Evolutionary conservation across 2,329 filamentous ascomycete species (phyloP).

Genomic region (Hypoxylon sp.): DNA sequence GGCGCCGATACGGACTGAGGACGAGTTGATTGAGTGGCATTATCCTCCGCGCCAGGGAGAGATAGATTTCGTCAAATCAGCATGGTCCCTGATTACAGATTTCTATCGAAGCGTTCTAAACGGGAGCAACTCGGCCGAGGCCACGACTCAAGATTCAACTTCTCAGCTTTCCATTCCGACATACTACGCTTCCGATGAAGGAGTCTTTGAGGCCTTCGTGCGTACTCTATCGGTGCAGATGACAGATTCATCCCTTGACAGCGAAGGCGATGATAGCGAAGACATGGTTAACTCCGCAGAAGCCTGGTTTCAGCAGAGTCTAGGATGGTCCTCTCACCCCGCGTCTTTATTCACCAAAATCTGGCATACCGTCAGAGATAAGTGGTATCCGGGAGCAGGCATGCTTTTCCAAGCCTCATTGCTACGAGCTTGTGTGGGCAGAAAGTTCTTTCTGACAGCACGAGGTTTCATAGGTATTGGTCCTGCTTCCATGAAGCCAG

Average conservation of each 20-base stretch:
- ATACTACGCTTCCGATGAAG: not conserved
- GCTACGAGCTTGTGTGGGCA: slow-evolving; percentile 3
- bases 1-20: not conserved
- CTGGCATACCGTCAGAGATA: slow-evolving; percentile 12
- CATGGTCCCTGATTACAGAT: slow-evolving; percentile 1
- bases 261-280: not conserved
- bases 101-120: not conserved
- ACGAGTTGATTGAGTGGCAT: slow-evolving; percentile 18
- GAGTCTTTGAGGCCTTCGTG: slow-evolving; percentile 8
- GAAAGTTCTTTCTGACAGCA: slow-evolving; percentile 13
- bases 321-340: slow-evolving; percentile 10
- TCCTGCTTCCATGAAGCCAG: slow-evolving; percentile 11
- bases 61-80: slow-evolving; percentile 14
- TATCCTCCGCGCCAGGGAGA: slow-evolving; percentile 13
- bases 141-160: not conserved
- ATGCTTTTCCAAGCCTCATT: slow-evolving; percentile 16
- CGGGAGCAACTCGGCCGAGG: not conserved
- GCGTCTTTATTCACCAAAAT: slow-evolving; percentile 3
- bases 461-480: slow-evolving; percentile 15
- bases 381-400: slow-evolving; percentile 13
- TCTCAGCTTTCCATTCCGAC: slow-evolving; percentile 2
- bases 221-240: slow-evolving; percentile 12
- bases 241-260: not conserved
- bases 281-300: slow-evolving; percentile 9
- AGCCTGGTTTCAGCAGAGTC: slow-evolving; percentile 16